Evolutionary conservation across 2,329 filamentous ascomycete genomes (phyloP).

Genomic region (Calonectria pauciramosa): DNA sequence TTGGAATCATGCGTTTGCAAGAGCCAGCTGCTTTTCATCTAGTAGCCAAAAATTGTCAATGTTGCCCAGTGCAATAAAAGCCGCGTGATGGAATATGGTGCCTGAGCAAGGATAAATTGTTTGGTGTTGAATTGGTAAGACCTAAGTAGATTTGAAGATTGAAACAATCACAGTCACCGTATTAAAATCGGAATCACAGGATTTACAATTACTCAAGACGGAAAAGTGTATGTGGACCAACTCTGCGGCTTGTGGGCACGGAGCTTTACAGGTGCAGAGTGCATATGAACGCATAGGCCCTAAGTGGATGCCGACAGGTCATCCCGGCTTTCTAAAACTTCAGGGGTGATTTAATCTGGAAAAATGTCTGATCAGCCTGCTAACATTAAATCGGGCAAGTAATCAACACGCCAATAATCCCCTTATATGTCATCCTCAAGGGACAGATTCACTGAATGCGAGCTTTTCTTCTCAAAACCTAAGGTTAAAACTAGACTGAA

Average conservation of each 20-base stretch:
- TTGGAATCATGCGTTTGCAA: too few relatives aligned
- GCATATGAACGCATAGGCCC: neutral
- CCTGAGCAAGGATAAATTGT: too few relatives aligned
- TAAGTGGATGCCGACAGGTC: neutral
- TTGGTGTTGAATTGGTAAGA: neutral
- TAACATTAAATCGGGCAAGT: neutral
- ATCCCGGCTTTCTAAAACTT: neutral
- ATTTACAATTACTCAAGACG: neutral
- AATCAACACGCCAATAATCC: neutral
- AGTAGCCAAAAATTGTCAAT: neutral
- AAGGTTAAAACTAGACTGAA: too few relatives aligned
- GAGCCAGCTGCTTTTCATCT: too few relatives aligned
- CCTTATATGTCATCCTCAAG: neutral
- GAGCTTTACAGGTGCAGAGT: neutral
- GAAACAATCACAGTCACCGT: neutral
- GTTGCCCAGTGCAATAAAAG: neutral
- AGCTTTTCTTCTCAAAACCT: too few relatives aligned
- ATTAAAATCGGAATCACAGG: neutral
- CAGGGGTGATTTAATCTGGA: neutral
- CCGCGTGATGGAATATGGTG: neutral
- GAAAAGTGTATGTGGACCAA: neutral
- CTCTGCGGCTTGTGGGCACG: neutral
- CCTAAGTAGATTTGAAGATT: neutral
- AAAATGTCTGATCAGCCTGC: neutral
- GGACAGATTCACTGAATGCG: neutral